Base-by-base conservation (phyloP, 2,329 filamentous ascomycete genomes). In the Tolypocladium ovalisporum region DNA sequence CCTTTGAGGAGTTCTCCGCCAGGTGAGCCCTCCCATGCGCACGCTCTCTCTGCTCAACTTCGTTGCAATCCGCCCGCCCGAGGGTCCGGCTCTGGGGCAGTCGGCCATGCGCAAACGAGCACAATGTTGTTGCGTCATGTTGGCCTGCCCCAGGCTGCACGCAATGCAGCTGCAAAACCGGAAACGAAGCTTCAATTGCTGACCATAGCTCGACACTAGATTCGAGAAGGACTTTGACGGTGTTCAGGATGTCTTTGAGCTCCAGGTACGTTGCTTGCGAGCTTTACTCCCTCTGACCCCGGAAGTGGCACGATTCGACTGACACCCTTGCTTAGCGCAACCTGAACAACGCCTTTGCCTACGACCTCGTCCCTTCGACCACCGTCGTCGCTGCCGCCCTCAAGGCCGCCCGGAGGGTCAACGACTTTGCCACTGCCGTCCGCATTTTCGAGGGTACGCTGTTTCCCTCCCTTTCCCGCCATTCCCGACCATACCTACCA, bases 261-360 rank as follows among this genome's bases (percentile, higher is more conserved):
- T 99, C 72, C 92, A 97, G 90, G 92, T 96, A 86, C 72, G 82
- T 73, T 60, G 52, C 39, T 22, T 27, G n/a, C 57, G 60, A 56
- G 42, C 32, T 47, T 35, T 34, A 35, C 29, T 9, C 47, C 29
- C 29, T n/a, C 7, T 6, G 47, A 3, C 10, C 22, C 29, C 9
- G 3, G 27, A 51, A 51, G 47, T 51, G 47, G 47, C 47, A 32
- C 27, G 22, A 34, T 29, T 32, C 35, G 29, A 61, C 57, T 57
- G 62, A 61, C 62, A 59, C 56, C 60, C 57, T 53, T 62, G 61
- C 60, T 62, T 59, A 84, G 81, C 89, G 91, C 76, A 96, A 96
- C 81, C 83, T 96, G 72, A 99, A 99, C 87, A 99, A 99, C 81
- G 93, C 91, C 74, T 99, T 99, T 79, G 94, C 94, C 72, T 99